Evolutionary conservation across 2,329 filamentous ascomycete genomes (phyloP).

Genomic region (Epichloe uncinata): DNA sequence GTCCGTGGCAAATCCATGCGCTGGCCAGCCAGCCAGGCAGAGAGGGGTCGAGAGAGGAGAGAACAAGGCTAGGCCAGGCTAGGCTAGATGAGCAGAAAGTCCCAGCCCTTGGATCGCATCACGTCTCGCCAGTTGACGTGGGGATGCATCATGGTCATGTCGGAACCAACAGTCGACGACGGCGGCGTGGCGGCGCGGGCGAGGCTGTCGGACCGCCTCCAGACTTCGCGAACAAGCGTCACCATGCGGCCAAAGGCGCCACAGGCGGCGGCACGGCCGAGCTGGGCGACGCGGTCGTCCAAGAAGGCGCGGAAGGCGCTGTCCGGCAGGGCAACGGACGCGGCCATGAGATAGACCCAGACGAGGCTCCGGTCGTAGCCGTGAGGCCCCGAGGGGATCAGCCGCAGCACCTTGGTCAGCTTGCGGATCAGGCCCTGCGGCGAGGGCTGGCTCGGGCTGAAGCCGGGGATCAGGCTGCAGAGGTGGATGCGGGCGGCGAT

Average conservation of each 20-base stretch:
- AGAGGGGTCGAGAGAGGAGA: too few relatives aligned
- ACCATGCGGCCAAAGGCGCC: conserved; percentile 80
- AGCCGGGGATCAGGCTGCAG: conserved; percentile 87
- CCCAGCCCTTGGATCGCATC: conserved; percentile 85
- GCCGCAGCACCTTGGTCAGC: conserved; percentile 62
- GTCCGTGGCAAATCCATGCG: too few relatives aligned
- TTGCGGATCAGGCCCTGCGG: conserved; percentile 67
- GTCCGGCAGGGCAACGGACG: conserved; percentile 58
- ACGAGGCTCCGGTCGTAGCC: conserved; percentile 85
- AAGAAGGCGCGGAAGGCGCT: conserved; percentile 71
- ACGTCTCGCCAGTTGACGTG: conserved; percentile 90
- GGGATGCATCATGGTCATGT: conserved; percentile 29
- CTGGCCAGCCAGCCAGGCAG: not conserved
- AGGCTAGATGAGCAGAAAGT: conserved; percentile 71
- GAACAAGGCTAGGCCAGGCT: too few relatives aligned
- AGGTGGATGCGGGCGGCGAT: conserved; percentile 89
- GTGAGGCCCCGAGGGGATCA: conserved; percentile 65
- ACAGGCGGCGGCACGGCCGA: conserved; percentile 65
- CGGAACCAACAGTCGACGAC: conserved; percentile 19
- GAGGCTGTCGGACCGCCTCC: conserved; percentile 59
- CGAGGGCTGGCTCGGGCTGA: conserved; percentile 59
- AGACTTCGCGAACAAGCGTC: conserved; percentile 68
- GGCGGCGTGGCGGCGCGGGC: conserved; percentile 22
- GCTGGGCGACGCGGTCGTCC: conserved; percentile 55
- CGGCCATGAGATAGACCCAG: conserved; percentile 86